Evolutionary conservation across 176 grass and related monocot genomes (phyloP).

Genomic region (Rhynchospora tenuis): DNA sequence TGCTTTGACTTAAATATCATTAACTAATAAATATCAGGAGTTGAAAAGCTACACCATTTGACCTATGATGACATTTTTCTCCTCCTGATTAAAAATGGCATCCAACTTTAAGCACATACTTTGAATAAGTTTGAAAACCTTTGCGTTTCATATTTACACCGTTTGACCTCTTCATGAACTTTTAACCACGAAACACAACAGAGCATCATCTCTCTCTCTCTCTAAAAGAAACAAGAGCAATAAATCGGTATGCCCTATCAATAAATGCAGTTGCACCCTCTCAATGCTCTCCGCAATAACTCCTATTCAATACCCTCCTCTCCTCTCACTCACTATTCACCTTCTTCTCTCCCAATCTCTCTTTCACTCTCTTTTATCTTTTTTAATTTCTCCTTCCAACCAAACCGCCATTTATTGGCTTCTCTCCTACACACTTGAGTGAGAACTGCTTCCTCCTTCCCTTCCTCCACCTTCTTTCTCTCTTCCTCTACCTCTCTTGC

Average conservation of each 20-base stretch:
- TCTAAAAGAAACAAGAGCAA: slow-evolving; percentile 6
- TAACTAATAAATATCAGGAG: not conserved
- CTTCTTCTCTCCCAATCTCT: slow-evolving; percentile 20
- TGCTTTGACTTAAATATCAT: slow-evolving; percentile 1
- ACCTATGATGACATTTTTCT: not conserved
- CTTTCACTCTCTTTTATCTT: not conserved
- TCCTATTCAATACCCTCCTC: slow-evolving; percentile 70
- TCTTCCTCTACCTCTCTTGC: not conserved
- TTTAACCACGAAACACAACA: slow-evolving; percentile 18
- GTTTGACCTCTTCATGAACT: slow-evolving; percentile 21
- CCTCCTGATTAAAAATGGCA: not conserved
- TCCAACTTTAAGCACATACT: not conserved
- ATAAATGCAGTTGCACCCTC: slow-evolving; percentile 98
- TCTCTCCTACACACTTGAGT: not conserved
- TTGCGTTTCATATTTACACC: slow-evolving; percentile 6
- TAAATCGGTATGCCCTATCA: slow-evolving; percentile 66
- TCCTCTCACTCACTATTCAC: slow-evolving; percentile 27
- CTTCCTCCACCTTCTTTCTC: not conserved
- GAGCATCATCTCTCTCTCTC: slow-evolving; percentile 22
- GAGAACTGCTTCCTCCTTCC: not conserved
- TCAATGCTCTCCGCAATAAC: slow-evolving; percentile 71
- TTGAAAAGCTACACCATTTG: not conserved
- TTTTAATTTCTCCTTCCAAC: slow-evolving; percentile 1
- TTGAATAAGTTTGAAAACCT: slow-evolving; percentile 6
- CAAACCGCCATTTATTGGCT: slow-evolving; percentile 16